Base-by-base conservation (phyloP, 2,329 filamentous ascomycete genomes). In the Lecanicillium sp. region DNA sequence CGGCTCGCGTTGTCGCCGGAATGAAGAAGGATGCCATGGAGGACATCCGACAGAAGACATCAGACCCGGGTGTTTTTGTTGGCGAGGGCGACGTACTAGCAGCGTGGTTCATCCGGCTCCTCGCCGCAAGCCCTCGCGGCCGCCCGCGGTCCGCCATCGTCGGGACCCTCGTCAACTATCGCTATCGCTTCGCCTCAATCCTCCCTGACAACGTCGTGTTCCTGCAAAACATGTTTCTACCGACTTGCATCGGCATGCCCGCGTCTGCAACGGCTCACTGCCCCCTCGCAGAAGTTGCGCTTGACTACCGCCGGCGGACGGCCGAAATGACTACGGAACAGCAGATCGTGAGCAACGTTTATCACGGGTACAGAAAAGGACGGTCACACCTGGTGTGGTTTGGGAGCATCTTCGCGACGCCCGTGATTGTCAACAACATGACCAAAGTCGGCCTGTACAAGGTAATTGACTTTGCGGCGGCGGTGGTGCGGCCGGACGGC, bases 11-110 rank as follows among this genome's bases (percentile, higher is more conserved):
- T 33, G 63, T 60, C 4, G 39, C 55, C 2, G 56, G 55, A 23
- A 65, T 67, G 21, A 51, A 60, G 35, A 53, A 57, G 7, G 65
- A 69, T 19, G n/a, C n/a, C n/a, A n/a, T n/a, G n/a, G 48, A 64
- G 26, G 48, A 52, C 32, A 48, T 32, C 30, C 49, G 52, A 10
- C 38, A 27, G 12, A 53, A 53, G 29, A 42, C 48, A 11, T 50
- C 47, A 11, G 58, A 66, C 2, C n/a, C n/a, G n/a, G n/a, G n/a
- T n/a, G n/a, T n/a, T n/a, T 74, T 71, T 46, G 35, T 76, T 26
- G 73, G 68, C 51, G 70, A 74, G 14, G 64, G 67, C 19, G 72
- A 77, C 44, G 58, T 75, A 2, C 54, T 77, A 2, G 57, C 60
- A 1, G 69, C 68, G 0, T 77, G 71, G 68, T 55, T 61, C 45